Evolutionary conservation across 768 basidiomycete genomes (phyloP), one percentile per base, ranked within the genome.

Genomic region (Mycena galopus): DNA sequence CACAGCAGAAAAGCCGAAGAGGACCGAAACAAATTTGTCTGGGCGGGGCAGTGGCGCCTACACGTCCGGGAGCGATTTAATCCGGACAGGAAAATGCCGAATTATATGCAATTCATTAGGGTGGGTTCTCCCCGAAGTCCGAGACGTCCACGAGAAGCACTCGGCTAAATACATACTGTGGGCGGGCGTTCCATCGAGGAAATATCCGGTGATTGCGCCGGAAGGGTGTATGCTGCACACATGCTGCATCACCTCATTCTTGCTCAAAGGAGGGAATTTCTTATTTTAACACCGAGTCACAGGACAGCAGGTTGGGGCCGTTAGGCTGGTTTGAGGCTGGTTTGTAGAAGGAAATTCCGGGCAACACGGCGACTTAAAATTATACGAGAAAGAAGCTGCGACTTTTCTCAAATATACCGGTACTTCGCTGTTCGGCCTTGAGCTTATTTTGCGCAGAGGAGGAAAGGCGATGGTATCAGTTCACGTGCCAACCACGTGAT

Each of bases 401-500:
- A n/a, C 7, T 8, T 23, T 47, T n/a, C 5, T n/a, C 35, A 37
- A 37, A 17, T 17, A n/a, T n/a, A 27, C 50, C 25, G 25, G 50
- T 25, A 51, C n/a, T 3, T 51, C 23, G 23, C 50, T 11, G 11
- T 25, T 51, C 2, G 2, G 9, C 23, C 50, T 2, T 51, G 50
- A 51, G 50, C 50, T 51, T 51, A 47, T n/a, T 47, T 21, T 10
- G n/a, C n/a, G n/a, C n/a, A n/a, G n/a, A 51, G 25, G 25, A 51
- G 44, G 30, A 29, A n/a, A 21, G 9, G 16, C n/a, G 25, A 39
- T n/a, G n/a, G n/a, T n/a, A 53, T 29, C 29, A 29, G 2, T n/a
- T 30, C 32, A 50, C 50, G 50, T 65, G 50, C 35, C 8, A 12
- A 14, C 21, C 65, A 66, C 65, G 55, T 66, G 65, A 57, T 66